phyloP scores from a whole-genome alignment of 2,329 filamentous ascomycete species.

The Fusarium beomiforme region DNA sequence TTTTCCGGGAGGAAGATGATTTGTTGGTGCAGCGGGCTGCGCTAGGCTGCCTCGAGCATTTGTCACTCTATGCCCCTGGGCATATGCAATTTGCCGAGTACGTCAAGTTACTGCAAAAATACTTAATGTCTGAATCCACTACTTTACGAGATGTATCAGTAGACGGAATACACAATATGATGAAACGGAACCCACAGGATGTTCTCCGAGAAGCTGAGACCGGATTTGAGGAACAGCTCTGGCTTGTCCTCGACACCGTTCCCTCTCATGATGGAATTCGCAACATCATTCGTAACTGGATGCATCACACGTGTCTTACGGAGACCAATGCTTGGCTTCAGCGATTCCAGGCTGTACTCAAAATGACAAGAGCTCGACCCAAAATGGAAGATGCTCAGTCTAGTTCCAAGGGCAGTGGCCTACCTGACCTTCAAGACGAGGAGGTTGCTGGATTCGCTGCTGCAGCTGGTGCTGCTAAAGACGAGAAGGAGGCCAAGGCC shows the following conservation, averaged over 20 bases:
- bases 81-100: constrained; percentile 87
- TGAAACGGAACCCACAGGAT: constrained; percentile 89
- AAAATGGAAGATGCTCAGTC: constrained; percentile 62
- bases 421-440: constrained; percentile 90
- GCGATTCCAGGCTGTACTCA: constrained; percentile 87
- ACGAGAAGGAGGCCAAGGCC: constrained; percentile 62
- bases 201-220: constrained; percentile 80
- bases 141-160: constrained; percentile 83
- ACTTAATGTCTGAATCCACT: constrained; percentile 74
- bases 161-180: constrained; percentile 90
- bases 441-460: constrained; percentile 95
- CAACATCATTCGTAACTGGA: constrained; percentile 91
- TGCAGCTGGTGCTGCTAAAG: constrained; percentile 69
- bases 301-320: constrained; percentile 84
- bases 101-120: constrained; percentile 81
- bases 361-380: constrained; percentile 80
- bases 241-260: constrained; percentile 84
- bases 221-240: constrained; percentile 89
- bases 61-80: constrained; percentile 90
- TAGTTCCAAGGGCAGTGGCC: constrained; percentile 58
- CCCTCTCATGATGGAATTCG: constrained; percentile 83
- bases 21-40: constrained; percentile 78
- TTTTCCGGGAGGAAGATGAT: constrained; percentile 82
- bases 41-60: constrained; percentile 85
- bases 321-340: constrained; percentile 89